A percentile compares a stretch with the other conserved stretches of the same genome.
phyloP scores from a whole-genome alignment of 192 early-diverging fungal genomes.

The Coemansia sp. region DNA sequence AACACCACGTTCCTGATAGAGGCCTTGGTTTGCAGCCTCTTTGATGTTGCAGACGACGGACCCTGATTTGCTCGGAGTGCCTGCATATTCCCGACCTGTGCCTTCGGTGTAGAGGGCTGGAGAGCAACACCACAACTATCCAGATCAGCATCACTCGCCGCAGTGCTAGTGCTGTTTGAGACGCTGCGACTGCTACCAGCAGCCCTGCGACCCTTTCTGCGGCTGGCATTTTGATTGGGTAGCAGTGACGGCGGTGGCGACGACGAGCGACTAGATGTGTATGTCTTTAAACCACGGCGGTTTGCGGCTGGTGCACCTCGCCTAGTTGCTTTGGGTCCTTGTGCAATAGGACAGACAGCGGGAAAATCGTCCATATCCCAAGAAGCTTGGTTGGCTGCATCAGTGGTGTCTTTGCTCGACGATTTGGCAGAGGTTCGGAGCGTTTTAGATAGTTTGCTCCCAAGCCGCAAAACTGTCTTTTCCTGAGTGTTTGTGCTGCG shows the following conservation, averaged over 20 bases:
- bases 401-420: no score
- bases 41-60: constrained; percentile 36
- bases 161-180: no score
- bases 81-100: constrained; percentile 13
- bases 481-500: no score
- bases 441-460: background rate
- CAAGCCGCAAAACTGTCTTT: no score
- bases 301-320: no score
- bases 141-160: no score
- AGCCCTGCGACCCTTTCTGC: no score
- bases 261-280: constrained; percentile 35
- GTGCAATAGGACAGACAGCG: constrained; percentile 16
- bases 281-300: no score
- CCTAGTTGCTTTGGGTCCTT: no score
- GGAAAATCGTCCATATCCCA: constrained; percentile 32
- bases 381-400: background rate
- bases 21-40: constrained; percentile 37
- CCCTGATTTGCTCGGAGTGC: constrained; percentile 12
- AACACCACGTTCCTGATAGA: constrained; percentile 39
- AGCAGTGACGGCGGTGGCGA: constrained; percentile 36
- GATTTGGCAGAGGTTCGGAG: no score
- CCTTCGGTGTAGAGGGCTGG: constrained; percentile 20
- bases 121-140: no score
- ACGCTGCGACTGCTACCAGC: no score
- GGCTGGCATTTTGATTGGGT: constrained; percentile 16